Evolutionary conservation across 345 rosid genomes (phyloP), one percentile per base, ranked within the genome.

Genomic region (Limnanthes douglasii): DNA sequence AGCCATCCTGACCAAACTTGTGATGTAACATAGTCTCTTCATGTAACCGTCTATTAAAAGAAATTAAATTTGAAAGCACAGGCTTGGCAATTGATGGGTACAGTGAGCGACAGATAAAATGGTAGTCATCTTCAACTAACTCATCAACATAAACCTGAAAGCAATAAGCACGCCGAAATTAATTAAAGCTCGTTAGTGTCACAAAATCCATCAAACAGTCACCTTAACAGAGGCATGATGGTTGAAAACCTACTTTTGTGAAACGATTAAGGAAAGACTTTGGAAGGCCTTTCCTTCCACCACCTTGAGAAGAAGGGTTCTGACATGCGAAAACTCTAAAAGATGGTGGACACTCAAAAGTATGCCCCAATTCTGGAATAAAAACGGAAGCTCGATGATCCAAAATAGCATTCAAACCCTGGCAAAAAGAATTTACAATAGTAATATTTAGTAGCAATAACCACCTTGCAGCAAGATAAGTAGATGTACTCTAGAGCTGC

Each of bases 221-320:
- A 47, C 26, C 10, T 8, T 24, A 39, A 25, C 19, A 39, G 33
- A 18, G 12, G 26, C 18, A 3, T 6, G 25, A 12, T 34, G 23
- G 32, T 18, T 20, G 20, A n/a, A 37, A 84, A 34, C 60, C 11
- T 60, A 85, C 97, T 81, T 88, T 88, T 5, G 77, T 74, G 59
- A 83, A 88, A 58, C 97, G 92, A 48, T 88, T 83, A 30, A 88
- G 71, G 52, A 88, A 88, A 33, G 97, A 88, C 61, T 65, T 79
- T 10, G 97, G 97, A 43, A 88, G 94, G 52, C 94, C 92, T 66
- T 88, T 88, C 58, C 97, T 62, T 30, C 97, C 97, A 56, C 97
- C 97, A 40, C 97, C 97, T 64, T 88, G 95, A 55, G 72, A 65
- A 31, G 92, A 66, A 58, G 97, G 97, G 63, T 88, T 88, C 69